Evolutionary conservation across 352 stramenopile genomes (phyloP).

Genomic region (Phytophthora uliginosa): DNA sequence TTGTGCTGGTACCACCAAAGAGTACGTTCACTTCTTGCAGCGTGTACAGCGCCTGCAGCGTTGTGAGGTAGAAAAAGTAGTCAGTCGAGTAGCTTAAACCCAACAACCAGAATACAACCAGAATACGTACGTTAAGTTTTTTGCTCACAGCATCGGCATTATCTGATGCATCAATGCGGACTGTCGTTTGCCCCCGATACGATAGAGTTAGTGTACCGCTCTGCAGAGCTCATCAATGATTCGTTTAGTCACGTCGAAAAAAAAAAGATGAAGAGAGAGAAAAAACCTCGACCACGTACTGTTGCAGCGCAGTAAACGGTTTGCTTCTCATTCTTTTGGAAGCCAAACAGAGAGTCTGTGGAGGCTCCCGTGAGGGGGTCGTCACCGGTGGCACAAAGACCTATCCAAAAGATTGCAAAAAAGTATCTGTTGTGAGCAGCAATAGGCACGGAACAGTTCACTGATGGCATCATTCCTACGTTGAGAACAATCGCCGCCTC

Average conservation of each 20-base stretch:
- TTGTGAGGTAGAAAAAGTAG: background rate
- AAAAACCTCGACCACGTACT: conserved; percentile 33
- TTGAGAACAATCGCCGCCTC: conserved; percentile 88
- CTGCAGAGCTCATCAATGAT: conserved; percentile 28
- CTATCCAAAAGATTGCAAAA: conserved; percentile 30
- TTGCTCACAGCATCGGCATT: conserved; percentile 65
- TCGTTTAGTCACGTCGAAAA: background rate
- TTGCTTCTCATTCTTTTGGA: conserved; percentile 89
- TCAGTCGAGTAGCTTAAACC: background rate
- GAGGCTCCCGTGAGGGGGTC: conserved; percentile 77
- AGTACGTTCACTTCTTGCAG: conserved; percentile 63
- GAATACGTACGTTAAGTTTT: conserved; percentile 69
- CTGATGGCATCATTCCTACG: conserved; percentile 41
- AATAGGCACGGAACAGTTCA: background rate
- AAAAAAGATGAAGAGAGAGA: background rate
- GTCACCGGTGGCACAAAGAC: conserved; percentile 63
- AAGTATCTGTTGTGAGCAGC: conserved; percentile 3
- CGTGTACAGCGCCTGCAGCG: conserved; percentile 60
- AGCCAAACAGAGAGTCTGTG: conserved; percentile 71
- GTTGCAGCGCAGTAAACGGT: conserved; percentile 73
- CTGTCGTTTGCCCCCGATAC: conserved; percentile 72
- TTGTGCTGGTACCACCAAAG: conserved; percentile 65
- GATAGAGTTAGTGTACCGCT: conserved; percentile 78
- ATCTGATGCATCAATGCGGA: conserved; percentile 71
- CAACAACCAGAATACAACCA: background rate